phyloP scores from a whole-genome alignment of 352 stramenopile species.

The Globisporangium apiculatum region DNA sequence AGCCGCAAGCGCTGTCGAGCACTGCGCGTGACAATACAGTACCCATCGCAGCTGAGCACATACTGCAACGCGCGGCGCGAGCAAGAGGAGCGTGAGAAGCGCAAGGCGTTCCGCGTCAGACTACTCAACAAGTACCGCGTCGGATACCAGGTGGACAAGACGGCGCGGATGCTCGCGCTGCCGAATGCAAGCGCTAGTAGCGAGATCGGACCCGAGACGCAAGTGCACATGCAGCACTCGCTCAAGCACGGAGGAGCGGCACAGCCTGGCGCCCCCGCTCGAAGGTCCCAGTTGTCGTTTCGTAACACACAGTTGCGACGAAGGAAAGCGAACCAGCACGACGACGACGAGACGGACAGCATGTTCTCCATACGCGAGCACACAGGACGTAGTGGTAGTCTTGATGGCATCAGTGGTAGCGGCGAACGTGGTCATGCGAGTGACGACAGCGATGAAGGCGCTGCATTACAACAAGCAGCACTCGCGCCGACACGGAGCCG shows the following conservation, averaged over 20 bases:
- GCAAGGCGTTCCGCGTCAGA: slow-evolving; percentile 30
- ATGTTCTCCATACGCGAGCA: neutral
- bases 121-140: slow-evolving; percentile 54
- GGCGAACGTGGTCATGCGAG: neutral
- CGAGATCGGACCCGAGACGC: slow-evolving; percentile 12
- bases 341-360: neutral
- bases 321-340: neutral
- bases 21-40: slow-evolving; percentile 34
- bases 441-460: neutral
- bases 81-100: slow-evolving; percentile 17
- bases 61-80: slow-evolving; percentile 30
- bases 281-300: no score
- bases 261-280: neutral
- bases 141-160: slow-evolving; percentile 41
- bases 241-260: slow-evolving; percentile 10
- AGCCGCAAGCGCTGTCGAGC: slow-evolving; percentile 25
- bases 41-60: slow-evolving; percentile 28
- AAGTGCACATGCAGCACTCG: slow-evolving; percentile 11
- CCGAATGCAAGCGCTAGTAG: neutral
- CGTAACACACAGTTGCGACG: no score
- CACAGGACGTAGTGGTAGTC: neutral
- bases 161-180: slow-evolving; percentile 37
- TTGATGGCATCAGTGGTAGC: neutral
- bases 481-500: slow-evolving; percentile 1
- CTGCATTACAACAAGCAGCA: neutral